Base-by-base conservation (phyloP, 495 filamentous ascomycete species). In the Penicillium pulvis region DNA sequence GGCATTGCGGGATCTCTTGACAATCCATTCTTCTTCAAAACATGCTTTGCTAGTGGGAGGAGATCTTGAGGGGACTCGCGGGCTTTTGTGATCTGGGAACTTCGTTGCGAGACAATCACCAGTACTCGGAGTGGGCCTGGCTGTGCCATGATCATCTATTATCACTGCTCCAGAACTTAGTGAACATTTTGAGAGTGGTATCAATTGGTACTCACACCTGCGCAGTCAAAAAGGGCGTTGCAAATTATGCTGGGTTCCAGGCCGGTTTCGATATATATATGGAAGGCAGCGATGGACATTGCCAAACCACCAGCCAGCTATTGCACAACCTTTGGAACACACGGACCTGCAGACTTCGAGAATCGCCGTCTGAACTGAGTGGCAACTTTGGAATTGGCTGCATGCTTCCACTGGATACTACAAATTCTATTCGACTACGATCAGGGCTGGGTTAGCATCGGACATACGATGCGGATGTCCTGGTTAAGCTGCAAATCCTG, bases 31-130 rank as follows among this genome's bases (percentile, higher is more conserved):
- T 56, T 52, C 42, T 61, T 63, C 31, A 70, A 50, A 23, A 68
- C 57, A 9, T 50, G 57, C 17, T 59, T 49, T 10, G 67, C 65
- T 39, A 54, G 58, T 19, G 58, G 56, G 2, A 70, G 10, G 6
- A 70, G 47, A 20, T 58, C 62, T 16, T 65, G 65, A n/a, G 67
- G 62, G 4, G 51, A 53, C 42, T 53, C 57, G n/a, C 56, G 60
- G 8, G 62, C 65, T 56, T 61, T 63, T 1, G 45, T 20, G 33
- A 61, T 57, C 17, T 57, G 42, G 3, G 57, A 43, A 33, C 67
- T 70, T 53, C 67, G 55, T 7, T 68, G 65, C 9, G 67, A 70
- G 39, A 70, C 65, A 16, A 70, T 65, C 31, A 65, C 67, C 14
- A 68, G 53, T 1, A 68, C 62, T 53, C 62, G 59, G 19, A 65